Conservation (phyloP, 371 early-diverging fungal genomes). For the Mortierella sp. region DNA sequence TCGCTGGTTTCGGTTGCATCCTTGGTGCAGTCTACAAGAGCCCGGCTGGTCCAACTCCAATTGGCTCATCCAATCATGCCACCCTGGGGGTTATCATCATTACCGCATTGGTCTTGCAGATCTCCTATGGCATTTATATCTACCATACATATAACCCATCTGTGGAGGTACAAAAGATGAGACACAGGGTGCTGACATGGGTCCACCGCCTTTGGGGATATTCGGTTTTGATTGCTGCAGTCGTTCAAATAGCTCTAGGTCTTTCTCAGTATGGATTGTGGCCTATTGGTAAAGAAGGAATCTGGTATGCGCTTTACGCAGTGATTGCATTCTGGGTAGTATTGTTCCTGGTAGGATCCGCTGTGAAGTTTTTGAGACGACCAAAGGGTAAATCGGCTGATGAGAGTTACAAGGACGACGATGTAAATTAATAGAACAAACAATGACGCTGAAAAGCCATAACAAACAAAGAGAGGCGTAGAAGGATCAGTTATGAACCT, state of each 20-base stretch:
- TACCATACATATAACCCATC: conserved; percentile 30
- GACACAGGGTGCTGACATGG: conserved; percentile 23
- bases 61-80: conserved; percentile 13
- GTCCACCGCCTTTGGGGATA: conserved; percentile 42
- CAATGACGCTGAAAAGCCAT: too few relatives aligned
- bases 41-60: neutral
- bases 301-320: conserved; percentile 25
- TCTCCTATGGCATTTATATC: conserved; percentile 32
- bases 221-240: conserved; percentile 11
- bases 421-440: neutral
- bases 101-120: conserved; percentile 26
- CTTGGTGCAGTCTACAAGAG: conserved; percentile 16
- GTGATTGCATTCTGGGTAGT: conserved; percentile 17
- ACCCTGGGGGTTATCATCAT: conserved; percentile 23
- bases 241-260: conserved; percentile 34
- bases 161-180: conserved; percentile 2
- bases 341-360: conserved; percentile 27
- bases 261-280: conserved; percentile 25
- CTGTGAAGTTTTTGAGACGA: conserved; percentile 13
- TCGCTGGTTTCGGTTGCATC: conserved; percentile 21
- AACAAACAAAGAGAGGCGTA: too few relatives aligned
- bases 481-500: too few relatives aligned
- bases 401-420: neutral
- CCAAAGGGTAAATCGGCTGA: neutral
- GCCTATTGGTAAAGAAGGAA: conserved; percentile 25